Evolutionary conservation across 2,329 filamentous ascomycete species (phyloP).

Genomic region (Stachybotrys echinatus): DNA sequence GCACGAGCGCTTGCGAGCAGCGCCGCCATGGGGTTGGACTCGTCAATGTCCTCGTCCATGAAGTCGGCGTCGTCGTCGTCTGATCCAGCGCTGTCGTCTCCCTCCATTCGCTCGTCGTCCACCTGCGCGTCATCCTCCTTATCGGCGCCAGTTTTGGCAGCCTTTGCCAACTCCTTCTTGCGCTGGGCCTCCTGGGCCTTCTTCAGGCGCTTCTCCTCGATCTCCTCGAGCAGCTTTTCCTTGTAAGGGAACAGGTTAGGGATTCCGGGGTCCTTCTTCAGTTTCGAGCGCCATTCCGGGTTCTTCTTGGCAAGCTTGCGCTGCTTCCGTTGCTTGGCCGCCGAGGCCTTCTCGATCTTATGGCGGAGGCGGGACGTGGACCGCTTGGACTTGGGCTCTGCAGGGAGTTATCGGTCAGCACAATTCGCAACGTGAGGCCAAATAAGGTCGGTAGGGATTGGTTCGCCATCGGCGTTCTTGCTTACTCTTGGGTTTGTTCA

Average conservation of each 20-base stretch:
- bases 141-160: slow-evolving; percentile 49
- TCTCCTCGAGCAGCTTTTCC: slow-evolving; percentile 88
- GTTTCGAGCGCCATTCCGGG: slow-evolving; percentile 88
- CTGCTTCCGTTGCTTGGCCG: slow-evolving; percentile 84
- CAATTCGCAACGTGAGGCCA: background rate
- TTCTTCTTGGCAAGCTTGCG: slow-evolving; percentile 93
- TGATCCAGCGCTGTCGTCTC: slow-evolving; percentile 42
- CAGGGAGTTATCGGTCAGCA: too few species aligned
- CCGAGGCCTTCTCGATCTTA: slow-evolving; percentile 92
- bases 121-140: slow-evolving; percentile 38
- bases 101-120: slow-evolving; percentile 39
- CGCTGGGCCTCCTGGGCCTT: slow-evolving; percentile 76
- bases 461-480: too few species aligned
- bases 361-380: slow-evolving; percentile 82
- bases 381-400: slow-evolving; percentile 94
- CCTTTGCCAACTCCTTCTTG: slow-evolving; percentile 67
- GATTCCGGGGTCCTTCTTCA: slow-evolving; percentile 98
- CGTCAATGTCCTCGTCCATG: slow-evolving; percentile 56
- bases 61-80: slow-evolving; percentile 46
- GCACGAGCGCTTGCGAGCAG: slow-evolving; percentile 77
- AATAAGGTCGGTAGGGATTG: too few species aligned
- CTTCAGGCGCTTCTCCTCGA: slow-evolving; percentile 77
- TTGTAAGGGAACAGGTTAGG: slow-evolving; percentile 98
- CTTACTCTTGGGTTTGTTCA: slow-evolving; percentile 51
- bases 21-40: slow-evolving; percentile 86